Evolutionary conservation across 768 basidiomycete species (phyloP), one percentile per base, ranked within the genome.

Genomic region (Suillus occidentalis): DNA sequence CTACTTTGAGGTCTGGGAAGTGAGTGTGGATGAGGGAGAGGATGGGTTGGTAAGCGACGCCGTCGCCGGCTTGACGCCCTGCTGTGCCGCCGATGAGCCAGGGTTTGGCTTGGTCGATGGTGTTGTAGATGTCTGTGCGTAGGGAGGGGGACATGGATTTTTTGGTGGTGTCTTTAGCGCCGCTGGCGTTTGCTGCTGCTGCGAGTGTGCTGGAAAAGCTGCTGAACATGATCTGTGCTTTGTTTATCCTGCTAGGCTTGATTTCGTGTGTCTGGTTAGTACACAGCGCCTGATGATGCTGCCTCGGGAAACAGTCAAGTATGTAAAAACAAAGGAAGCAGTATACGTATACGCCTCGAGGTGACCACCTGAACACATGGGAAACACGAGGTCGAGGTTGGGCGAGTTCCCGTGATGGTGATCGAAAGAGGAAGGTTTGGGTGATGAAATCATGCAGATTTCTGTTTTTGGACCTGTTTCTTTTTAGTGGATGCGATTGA

Each of bases 41-140:
- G 58, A 85, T 76, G 52, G 81, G 68, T 39, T 79, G 76, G 66
- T 82, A 84, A 36, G 84, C 82, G 56, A 86, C 80, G 6, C 84
- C 84, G 64, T 86, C 85, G 10, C 85, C 84, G n/a, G 84, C 81
- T 61, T 82, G 80, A 18, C 83, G 80, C 45, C 76, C 71, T 18
- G 71, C 73, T 4, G 71, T 67, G 28, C 76, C 73, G 3, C 82
- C 80, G 50, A 77, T 63, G 28, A 83, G 69, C 85, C 85, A 86
- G 14, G 77, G 69, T 69, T 82, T 84, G 37, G 74, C 68, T 67
- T 76, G 80, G 69, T 85, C 85, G 43, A 85, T 74, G 12, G 81
- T 76, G 43, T 74, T 76, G 69, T 86, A 86, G 59, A 85, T 80
- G 72, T 86, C 84, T 5, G 79, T 70, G 43, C 85, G 83, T 42